These are phyloP conservation scores for Cicer pinnatifidum DNA, from an alignment of 306 rosid genomes.

Conservation along the genomic window DNA sequence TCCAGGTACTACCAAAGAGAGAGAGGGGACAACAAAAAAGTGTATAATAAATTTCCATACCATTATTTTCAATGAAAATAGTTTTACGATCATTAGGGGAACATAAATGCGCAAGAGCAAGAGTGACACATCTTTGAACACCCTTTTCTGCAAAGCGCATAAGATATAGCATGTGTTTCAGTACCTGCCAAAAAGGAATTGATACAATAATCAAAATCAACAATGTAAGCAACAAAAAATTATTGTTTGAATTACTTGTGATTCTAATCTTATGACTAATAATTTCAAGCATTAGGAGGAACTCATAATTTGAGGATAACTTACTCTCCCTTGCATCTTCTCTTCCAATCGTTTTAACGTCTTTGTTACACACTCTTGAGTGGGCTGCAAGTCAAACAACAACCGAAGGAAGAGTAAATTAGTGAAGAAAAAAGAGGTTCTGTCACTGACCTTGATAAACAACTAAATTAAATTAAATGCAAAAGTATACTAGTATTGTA, in stretches of 20 bases:
- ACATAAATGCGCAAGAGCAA: conserved; percentile 94
- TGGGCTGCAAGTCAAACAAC: conserved; percentile 64
- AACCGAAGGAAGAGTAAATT: background rate
- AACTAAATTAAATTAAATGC: background rate
- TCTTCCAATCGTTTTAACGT: conserved; percentile 86
- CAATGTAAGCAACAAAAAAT: conserved; percentile 5
- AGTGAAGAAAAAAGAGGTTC: background rate
- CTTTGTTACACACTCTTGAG: conserved; percentile 83
- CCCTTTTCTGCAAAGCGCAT: conserved; percentile 66
- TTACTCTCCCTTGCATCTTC: conserved; percentile 81
- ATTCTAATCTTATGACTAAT: background rate
- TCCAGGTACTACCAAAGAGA: background rate
- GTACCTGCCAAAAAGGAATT: conserved; percentile 60
- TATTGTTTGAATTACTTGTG: background rate
- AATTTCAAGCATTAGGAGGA: conserved; percentile 12
- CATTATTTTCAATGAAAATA: conserved; percentile 76
- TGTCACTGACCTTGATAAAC: background rate
- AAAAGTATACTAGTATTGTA: background rate
- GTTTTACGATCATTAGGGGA: conserved; percentile 66
- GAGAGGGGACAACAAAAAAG: background rate
- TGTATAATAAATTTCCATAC: conserved; percentile 45
- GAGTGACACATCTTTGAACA: conserved; percentile 70
- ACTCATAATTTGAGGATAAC: conserved; percentile 46
- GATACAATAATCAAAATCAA: conserved; percentile 1
- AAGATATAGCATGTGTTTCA: conserved; percentile 71